These are phyloP conservation scores for Alectoria sarmentosa DNA, from an alignment of 495 filamentous ascomycete species.

Conservation along the genomic window DNA sequence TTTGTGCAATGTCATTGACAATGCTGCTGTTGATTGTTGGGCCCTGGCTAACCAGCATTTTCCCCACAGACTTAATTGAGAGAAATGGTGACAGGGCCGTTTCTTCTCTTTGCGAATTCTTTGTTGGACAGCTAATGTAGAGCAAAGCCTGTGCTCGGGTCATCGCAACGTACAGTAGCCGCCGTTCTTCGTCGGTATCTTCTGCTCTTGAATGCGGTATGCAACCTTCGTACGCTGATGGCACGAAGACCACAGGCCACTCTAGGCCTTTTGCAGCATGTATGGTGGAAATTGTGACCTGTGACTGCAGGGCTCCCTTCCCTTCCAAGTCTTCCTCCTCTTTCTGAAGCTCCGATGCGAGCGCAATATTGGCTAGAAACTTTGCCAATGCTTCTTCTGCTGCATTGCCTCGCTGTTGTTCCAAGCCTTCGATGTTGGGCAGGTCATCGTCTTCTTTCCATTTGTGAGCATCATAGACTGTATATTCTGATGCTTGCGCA, in stretches of 20 bases:
- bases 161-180: constrained; percentile 96
- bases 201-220: constrained; percentile 94
- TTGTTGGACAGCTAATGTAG: constrained; percentile 79
- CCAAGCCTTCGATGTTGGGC: constrained; percentile 68
- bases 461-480: constrained; percentile 33
- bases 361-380: constrained; percentile 83
- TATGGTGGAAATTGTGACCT: constrained; percentile 91
- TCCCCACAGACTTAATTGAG: constrained; percentile 38
- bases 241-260: constrained; percentile 96
- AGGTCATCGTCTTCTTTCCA: constrained; percentile 57
- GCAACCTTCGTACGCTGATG: constrained; percentile 81
- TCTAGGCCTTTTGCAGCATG: constrained; percentile 96
- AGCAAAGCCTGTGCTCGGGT: constrained; percentile 85
- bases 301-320: constrained; percentile 35
- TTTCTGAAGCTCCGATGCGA: constrained; percentile 68
- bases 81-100: constrained; percentile 61
- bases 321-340: constrained; percentile 43
- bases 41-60: constrained; percentile 49
- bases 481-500: constrained; percentile 66
- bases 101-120: constrained; percentile 55
- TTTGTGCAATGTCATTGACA: constrained; percentile 55
- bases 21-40: constrained; percentile 47
- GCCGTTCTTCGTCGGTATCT: constrained; percentile 80
- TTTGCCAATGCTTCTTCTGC: constrained; percentile 63
- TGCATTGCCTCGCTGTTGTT: constrained; percentile 51